Base-by-base conservation (phyloP, 176 grass and related monocot species). In the Saccharum spontaneum region DNA sequence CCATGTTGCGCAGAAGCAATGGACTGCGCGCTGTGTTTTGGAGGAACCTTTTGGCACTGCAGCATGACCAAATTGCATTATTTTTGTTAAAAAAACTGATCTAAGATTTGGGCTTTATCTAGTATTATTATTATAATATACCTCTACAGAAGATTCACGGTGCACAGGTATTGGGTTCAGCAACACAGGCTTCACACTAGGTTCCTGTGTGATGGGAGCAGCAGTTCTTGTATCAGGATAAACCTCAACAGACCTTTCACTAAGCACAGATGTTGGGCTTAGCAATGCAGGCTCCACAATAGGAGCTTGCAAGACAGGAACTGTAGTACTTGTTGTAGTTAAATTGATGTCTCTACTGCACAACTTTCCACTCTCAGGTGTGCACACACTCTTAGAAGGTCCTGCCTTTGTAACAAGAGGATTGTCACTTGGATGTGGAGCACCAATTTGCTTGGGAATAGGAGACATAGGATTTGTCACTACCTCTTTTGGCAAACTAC, bases 221-320 rank as follows among this genome's bases (percentile, higher is more conserved):
- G 50, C 49, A 7, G 36, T 31, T 71, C 67, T 61, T 82, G 38
- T 54, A 41, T 77, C 63, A 26, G 23, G 83, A 26, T 28, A 82
- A 77, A 77, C 78, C 52, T 82, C 17, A 10, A 4, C 50, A 33
- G 40, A 28, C 20, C 54, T 54, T 78, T 63, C 33, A 71, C 22
- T 61, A 82, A 78, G 63, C 36, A 86, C 83, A 67, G 73, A 83
- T 73, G 66, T 79, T 73, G 73, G 55, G 22, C 79, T 83, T 62
- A 57, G 26, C 33, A 83, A 65, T 86, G 52, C 36, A 37, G 73
- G 67, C 31, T 78, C 45, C 65, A 55, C 16, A 64, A 5, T 28
- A 82, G 28, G 54, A 65, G n/a, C 59, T 28, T 45, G 71, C 41
- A 86, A 55, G 14, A 71, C 20, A 86, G 18, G 73, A 34, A 48